Base-by-base conservation (phyloP, 2,329 filamentous ascomycete genomes). In the Ustilaginoidea virens region DNA sequence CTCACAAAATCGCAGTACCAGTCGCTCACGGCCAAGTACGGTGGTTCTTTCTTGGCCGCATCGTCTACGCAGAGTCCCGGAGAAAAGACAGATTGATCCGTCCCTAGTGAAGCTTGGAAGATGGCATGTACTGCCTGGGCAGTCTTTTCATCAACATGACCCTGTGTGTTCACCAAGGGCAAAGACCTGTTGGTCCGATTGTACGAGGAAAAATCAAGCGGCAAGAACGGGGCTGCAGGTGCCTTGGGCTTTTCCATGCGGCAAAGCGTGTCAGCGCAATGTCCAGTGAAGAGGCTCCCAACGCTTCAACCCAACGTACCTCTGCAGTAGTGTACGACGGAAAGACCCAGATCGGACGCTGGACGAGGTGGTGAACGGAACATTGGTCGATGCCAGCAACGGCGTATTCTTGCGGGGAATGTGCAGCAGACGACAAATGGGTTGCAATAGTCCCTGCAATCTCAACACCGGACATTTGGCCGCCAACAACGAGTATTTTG, bases 401-500 rank as follows among this genome's bases (percentile, higher is more conserved):
- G 0, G 40, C 30, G 17, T 48, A 58, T 2, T 51, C 35, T 0
- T 50, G 53, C 0, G 73, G 66, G 0, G 68, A 64, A 45, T 77
- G 58, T 9, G 52, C 49, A 3, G 66, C 64, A 5, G 72, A 72
- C 0, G 80, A 86, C 1, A 87, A 49, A 36, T 85, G 72, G 4
- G 71, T 61, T 8, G 79, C 80, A 28, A 86, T 68, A 2, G 74
- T 73, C 7, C 71, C 74, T 0, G 80, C 76, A 27, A 77, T 76
- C 54, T 92, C 82, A 5, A 80, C 69, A 1, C 80, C 81, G 2
- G 80, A 87, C 66, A 90, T 85, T 41, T 85, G 80, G 1, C 80
- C 81, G 1, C 82, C 82, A 1, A 85, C 69, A 1, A 92, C 60
- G 1, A 83, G 59, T 11, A 90, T 71, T 42, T 74, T 80, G 12